phyloP scores from a whole-genome alignment of 2,329 filamentous ascomycete species.

The Aspergillus pseudotamarii region DNA sequence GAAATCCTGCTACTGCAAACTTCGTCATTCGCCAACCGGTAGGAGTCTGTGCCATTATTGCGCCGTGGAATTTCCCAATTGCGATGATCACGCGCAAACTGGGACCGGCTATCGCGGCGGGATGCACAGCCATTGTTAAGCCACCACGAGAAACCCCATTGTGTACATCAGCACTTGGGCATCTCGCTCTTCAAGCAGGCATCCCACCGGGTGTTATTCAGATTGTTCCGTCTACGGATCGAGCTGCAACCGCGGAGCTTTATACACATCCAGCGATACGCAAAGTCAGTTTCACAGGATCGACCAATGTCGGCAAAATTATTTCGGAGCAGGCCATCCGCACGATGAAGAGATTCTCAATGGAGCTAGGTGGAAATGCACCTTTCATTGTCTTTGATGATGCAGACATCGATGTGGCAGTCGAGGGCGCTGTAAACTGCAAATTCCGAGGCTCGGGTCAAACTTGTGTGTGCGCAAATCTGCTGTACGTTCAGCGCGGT shows the following conservation, averaged over 20 bases:
- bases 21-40: slow-evolving; percentile 59
- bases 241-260: slow-evolving; percentile 1
- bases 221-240: slow-evolving; percentile 8
- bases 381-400: slow-evolving; percentile 65
- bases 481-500: slow-evolving; percentile 12
- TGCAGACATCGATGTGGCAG: slow-evolving; percentile 53
- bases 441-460: slow-evolving; percentile 18
- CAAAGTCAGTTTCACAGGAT: slow-evolving; percentile 18
- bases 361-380: slow-evolving; percentile 64
- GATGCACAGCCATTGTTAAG: slow-evolving; percentile 42
- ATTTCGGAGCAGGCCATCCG: slow-evolving; percentile 38
- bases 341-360: slow-evolving; percentile 61
- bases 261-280: slow-evolving; percentile 7
- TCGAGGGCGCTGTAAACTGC: slow-evolving; percentile 10
- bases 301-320: slow-evolving; percentile 13
- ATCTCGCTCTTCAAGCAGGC: slow-evolving; percentile 30
- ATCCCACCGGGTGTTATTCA: slow-evolving; percentile 33
- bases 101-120: slow-evolving; percentile 40
- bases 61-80: slow-evolving; percentile 85
- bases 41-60: slow-evolving; percentile 80
- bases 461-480: slow-evolving; percentile 17
- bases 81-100: slow-evolving; percentile 63
- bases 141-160: slow-evolving; percentile 37
- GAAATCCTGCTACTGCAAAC: too few species aligned
- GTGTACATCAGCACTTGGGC: slow-evolving; percentile 31